Base-by-base conservation (phyloP, 108 stramenopile genomes). In the Fistulifera solaris region DNA sequence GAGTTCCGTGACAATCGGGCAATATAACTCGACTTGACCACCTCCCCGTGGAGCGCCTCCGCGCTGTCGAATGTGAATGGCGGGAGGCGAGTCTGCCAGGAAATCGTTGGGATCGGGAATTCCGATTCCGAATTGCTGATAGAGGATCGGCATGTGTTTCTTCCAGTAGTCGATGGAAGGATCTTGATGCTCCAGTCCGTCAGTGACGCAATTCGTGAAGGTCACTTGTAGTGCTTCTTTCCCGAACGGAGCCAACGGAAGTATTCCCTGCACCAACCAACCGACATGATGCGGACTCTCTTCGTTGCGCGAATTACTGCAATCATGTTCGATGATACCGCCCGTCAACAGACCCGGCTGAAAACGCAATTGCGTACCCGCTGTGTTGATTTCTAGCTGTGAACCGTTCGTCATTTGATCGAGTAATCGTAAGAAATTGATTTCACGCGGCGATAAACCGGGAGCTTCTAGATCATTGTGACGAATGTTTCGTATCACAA, bases 231-330 rank as follows among this genome's bases (percentile, higher is more conserved):
- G 66, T 14, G 83, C 65, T 52, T 87, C 76, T 68, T 98, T 98
- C 31, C 92, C 93, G 75, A 98, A 98, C 1, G 93, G 78, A 10
- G 94, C 94, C 61, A 99, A 59, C 22, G 95, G 95, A 35, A 98
- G 46, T 22, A 99, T 80, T 43, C 93, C 99, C 61, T 98, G 96
- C 38, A 99, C 58, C 58, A 94, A 98, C 96, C 96, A 99, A 14
- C 96, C 96, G 38, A 98, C 76, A 46, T 80, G 73, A 59, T 85
- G 57, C 10, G 39, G 22, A 23, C 2, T 38, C 15, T 3, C 54
- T 12, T 14, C 60, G 25, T 18, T 40, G 18, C 40, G 44, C 38
- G 71, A 58, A 18, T 70, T 48, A 18, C 85, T 67, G 75, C 97
- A 97, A 40, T 84, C 79, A 71, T 99, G 97, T 40, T 77, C 68